Base-by-base conservation (phyloP, 345 rosid genomes). In the Nephelium lappaceum region DNA sequence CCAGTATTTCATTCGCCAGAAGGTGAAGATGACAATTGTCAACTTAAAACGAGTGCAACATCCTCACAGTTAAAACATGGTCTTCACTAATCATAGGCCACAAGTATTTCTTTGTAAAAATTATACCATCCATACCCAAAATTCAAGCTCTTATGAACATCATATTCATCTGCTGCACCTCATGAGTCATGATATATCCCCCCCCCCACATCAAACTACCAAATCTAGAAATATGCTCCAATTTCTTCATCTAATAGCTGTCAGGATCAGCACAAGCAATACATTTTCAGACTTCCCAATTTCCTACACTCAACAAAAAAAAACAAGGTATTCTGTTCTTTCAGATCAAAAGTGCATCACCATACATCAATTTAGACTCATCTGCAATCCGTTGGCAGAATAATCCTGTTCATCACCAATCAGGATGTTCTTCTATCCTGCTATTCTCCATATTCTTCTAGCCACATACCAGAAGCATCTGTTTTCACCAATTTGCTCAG, bases 91-190 rank as follows among this genome's bases (percentile, higher is more conserved):
- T 41, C 16, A 51, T 18, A 49, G 15, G 1, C 74, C 9, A 51
- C 7, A 38, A 27, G 31, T 14, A 72, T 5, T 23, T 60, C 64
- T 60, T n/a, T 5, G 5, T 72, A 57, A 31, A n/a, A 53, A 31
- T 51, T 51, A 18, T 53, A 53, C 6, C 6, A 6, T 9, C 74
- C 27, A 5, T 0, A 31, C 5, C 12, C 8, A 31, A 71, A 71
- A 51, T 31, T 71, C 63, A 31, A 47, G 19, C 74, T 9, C 63
- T 71, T 53, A 53, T 8, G 45, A 19, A 71, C 23, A 71, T 51
- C 25, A 53, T 9, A 18, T 55, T 61, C 42, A 27, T 49, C 1
- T 5, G 4, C 42, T 49, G 61, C 60, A 18, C 42, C 61, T 25
- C 23, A 58, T 23, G 8, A 53, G n/a, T n/a, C 19, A 21, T 11